A percentile compares a stretch with the other conserved stretches of the same genome.
phyloP scores from a whole-genome alignment of 139 green algal genomes.

The Chlamydomonas schloesseri region DNA sequence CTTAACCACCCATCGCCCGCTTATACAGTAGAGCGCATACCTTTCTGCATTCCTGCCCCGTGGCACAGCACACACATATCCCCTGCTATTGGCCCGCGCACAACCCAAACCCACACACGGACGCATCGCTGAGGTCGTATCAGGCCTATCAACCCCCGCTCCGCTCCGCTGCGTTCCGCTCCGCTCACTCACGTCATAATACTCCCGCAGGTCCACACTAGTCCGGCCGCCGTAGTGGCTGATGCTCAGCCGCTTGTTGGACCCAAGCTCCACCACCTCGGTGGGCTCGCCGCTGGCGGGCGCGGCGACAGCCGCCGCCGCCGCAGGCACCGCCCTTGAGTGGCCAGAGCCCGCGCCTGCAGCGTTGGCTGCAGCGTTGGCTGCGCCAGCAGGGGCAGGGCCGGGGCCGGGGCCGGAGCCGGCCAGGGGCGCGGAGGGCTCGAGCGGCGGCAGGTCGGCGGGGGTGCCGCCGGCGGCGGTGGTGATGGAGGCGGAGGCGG shows the following conservation, averaged over 20 bases:
- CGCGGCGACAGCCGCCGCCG: neutral
- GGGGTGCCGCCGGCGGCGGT: neutral
- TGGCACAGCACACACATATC: too few relatives aligned
- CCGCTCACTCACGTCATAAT: slow-evolving; percentile 50
- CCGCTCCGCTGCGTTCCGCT: too few relatives aligned
- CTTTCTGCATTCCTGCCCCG: too few relatives aligned
- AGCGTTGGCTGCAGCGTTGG: neutral
- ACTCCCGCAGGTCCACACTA: slow-evolving; percentile 66
- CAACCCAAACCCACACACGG: too few relatives aligned
- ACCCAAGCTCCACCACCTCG: slow-evolving; percentile 49
- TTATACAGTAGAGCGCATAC: too few relatives aligned
- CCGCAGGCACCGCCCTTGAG: neutral
- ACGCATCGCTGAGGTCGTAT: too few relatives aligned
- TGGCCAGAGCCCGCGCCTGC: neutral
- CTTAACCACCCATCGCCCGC: too few relatives aligned
- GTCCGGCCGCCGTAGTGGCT: slow-evolving; percentile 49
- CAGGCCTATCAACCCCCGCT: too few relatives aligned
- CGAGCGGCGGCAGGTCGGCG: neutral
- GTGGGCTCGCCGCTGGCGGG: neutral
- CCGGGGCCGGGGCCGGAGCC: neutral
- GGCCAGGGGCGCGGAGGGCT: neutral
- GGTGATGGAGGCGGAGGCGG: neutral
- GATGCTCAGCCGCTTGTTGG: slow-evolving; percentile 39
- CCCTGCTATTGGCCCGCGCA: too few relatives aligned
- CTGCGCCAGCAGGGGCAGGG: neutral